A percentile compares a stretch with the other conserved stretches of the same genome.
phyloP scores from a whole-genome alignment of 2,329 filamentous ascomycete genomes.

The Xylaria sp. region DNA sequence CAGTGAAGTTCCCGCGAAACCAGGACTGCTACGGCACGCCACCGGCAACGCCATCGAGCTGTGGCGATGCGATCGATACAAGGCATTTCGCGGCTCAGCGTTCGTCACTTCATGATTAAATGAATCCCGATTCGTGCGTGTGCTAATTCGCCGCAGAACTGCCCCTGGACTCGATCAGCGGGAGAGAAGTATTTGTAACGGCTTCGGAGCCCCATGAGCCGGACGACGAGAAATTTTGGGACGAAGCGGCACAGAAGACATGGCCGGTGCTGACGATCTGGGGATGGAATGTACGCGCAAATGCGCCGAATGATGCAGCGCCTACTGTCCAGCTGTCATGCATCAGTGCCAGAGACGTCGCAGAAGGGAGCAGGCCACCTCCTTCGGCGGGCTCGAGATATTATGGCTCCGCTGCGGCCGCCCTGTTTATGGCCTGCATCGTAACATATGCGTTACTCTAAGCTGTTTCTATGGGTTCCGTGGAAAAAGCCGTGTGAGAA shows the following conservation, averaged over 20 bases:
- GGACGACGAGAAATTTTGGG: conserved; percentile 24
- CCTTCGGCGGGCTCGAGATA: neutral
- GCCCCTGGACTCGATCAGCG: conserved; percentile 32
- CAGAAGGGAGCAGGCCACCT: conserved; percentile 10
- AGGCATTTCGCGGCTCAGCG: conserved; percentile 34
- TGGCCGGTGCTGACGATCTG: conserved; percentile 39
- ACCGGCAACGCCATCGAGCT: conserved; percentile 36
- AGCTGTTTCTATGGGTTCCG: neutral
- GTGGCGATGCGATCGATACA: conserved; percentile 30
- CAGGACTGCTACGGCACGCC: conserved; percentile 37
- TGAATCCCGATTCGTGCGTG: too few species aligned
- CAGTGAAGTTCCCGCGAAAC: conserved; percentile 32
- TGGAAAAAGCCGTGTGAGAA: neutral
- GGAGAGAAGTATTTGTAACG: conserved; percentile 37
- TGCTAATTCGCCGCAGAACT: conserved; percentile 28
- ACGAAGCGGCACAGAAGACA: conserved; percentile 23
- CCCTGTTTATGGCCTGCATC: conserved; percentile 10
- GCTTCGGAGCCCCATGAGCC: conserved; percentile 33
- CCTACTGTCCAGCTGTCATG: conserved; percentile 36
- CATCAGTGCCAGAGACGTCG: conserved; percentile 28
- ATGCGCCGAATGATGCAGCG: conserved; percentile 23
- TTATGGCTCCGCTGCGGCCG: neutral
- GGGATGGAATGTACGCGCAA: conserved; percentile 38
- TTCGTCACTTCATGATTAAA: conserved; percentile 15
- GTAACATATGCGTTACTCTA: conserved; percentile 6